These are phyloP conservation scores for Cyberlindnera misumaiensis DNA, from an alignment of 805 yeast species.

Conservation along the genomic window DNA sequence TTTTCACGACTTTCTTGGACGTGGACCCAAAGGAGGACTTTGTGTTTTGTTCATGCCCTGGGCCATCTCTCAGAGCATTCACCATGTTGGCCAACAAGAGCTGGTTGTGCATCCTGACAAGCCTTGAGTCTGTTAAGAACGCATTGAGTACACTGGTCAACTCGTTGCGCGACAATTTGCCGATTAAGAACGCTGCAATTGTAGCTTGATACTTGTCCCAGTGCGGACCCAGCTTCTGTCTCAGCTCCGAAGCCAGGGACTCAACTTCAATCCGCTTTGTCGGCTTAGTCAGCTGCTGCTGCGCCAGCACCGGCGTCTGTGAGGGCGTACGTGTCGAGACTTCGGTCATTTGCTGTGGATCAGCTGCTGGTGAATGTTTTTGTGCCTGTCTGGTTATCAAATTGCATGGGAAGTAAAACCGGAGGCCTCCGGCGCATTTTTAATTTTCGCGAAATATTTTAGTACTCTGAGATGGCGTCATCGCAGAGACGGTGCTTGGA, in stretches of 20 bases:
- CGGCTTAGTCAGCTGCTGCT: constrained; percentile 5
- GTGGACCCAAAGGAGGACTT: constrained; percentile 21
- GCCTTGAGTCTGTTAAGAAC: constrained; percentile 33
- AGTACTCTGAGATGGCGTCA: no score
- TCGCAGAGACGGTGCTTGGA: no score
- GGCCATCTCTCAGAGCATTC: constrained; percentile 68
- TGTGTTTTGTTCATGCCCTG: constrained; percentile 18
- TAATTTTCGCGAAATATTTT: no score
- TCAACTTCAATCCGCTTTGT: constrained; percentile 51
- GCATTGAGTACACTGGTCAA: constrained; percentile 51
- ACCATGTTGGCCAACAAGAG: constrained; percentile 75
- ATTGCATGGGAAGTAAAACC: no score
- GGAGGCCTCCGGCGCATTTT: no score
- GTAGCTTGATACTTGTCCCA: constrained; percentile 88
- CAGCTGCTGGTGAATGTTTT: no score
- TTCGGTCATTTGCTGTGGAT: not conserved
- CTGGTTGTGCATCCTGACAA: constrained; percentile 69
- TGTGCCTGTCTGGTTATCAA: no score
- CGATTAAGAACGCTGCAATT: constrained; percentile 68
- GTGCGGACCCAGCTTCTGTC: constrained; percentile 56
- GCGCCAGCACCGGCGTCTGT: constrained; percentile 10
- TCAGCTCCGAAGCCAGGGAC: constrained; percentile 63
- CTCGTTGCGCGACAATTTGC: constrained; percentile 73
- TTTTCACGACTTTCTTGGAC: constrained; percentile 36
- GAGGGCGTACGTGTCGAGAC: constrained; percentile 6